phyloP scores from a whole-genome alignment of 1,139 yeast genomes.

The Debaryomycetaceae sp. region DNA sequence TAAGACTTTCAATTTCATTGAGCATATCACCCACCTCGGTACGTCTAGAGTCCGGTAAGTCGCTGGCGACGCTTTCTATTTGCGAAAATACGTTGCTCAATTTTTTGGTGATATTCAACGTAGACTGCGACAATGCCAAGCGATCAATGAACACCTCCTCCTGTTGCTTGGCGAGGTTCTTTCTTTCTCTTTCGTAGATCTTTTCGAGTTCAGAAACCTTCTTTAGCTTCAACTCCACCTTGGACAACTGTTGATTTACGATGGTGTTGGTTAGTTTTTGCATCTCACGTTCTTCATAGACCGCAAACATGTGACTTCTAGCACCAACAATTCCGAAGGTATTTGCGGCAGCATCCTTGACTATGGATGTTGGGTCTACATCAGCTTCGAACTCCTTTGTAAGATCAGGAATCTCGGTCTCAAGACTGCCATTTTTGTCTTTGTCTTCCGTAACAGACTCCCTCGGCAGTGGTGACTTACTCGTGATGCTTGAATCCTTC shows the following conservation, averaged over 20 bases:
- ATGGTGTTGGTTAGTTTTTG: slow-evolving; percentile 54
- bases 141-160: slow-evolving; percentile 81
- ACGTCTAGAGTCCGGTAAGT: slow-evolving; percentile 3
- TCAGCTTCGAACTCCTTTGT: slow-evolving; percentile 3
- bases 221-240: slow-evolving; percentile 71
- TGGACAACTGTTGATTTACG: slow-evolving; percentile 67
- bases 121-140: slow-evolving; percentile 63
- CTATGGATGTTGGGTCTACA: slow-evolving; percentile 10
- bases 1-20: slow-evolving; percentile 45
- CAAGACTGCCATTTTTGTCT: neutral
- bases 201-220: slow-evolving; percentile 73
- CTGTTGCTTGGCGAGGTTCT: slow-evolving; percentile 69
- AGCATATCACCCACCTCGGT: slow-evolving; percentile 27
- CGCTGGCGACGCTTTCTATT: slow-evolving; percentile 19
- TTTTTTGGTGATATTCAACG: slow-evolving; percentile 49
- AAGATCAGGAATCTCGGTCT: slow-evolving; percentile 4
- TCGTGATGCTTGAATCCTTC: neutral
- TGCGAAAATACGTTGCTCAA: slow-evolving; percentile 41
- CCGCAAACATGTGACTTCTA: slow-evolving; percentile 78
- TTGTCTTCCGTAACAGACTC: slow-evolving; percentile 1
- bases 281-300: slow-evolving; percentile 80
- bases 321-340: slow-evolving; percentile 73
- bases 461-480: neutral
- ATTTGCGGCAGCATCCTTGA: slow-evolving; percentile 49
- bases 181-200: slow-evolving; percentile 75